Base-by-base conservation (phyloP, 1,284 basidiomycete genomes). In the Phenoliferia sp. region DNA sequence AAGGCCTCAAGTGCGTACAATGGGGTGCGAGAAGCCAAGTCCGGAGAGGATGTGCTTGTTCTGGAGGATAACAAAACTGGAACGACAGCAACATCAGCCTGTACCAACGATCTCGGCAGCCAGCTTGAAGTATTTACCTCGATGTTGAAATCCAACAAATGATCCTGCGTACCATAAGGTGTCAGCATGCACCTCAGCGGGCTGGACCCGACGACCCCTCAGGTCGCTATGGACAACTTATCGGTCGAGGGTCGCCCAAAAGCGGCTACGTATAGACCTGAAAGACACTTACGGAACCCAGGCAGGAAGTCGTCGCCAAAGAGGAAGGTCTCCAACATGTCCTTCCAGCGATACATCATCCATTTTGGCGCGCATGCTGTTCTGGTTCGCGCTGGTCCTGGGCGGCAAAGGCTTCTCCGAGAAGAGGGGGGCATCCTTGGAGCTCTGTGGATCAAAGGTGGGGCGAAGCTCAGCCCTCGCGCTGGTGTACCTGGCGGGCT, bases 11-110 rank as follows among this genome's bases (percentile, higher is more conserved):
- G 29, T 50, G 67, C 64, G 48, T 19, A 72, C 69, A 34, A 71
- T 59, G 3, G 68, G 69, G 60, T 82, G 95, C 74, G 85, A 85
- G 83, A 95, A 95, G 71, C 87, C 80, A 75, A 92, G 85, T 63
- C 84, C 85, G 78, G 89, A 88, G 82, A 93, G 94, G 78, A 96
- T 82, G 78, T 90, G 90, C 80, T 94, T 94, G 85, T 98, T 98
- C 86, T 97, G 97, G 66, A 97, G 88, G 81, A 98, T 98, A 77
- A 98, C 94, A 15, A n/a, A n/a, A n/a, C n/a, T n/a, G n/a, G n/a
- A n/a, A n/a, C n/a, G n/a, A n/a, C n/a, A n/a, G n/a, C n/a, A n/a
- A n/a, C n/a, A n/a, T n/a, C n/a, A n/a, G n/a, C n/a, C n/a, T n/a
- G n/a, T n/a, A n/a, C n/a, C n/a, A 86, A 81, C 52, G 92, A 92